phyloP scores from a whole-genome alignment of 1,284 basidiomycete species.

The Moesziomyces sp. region DNA sequence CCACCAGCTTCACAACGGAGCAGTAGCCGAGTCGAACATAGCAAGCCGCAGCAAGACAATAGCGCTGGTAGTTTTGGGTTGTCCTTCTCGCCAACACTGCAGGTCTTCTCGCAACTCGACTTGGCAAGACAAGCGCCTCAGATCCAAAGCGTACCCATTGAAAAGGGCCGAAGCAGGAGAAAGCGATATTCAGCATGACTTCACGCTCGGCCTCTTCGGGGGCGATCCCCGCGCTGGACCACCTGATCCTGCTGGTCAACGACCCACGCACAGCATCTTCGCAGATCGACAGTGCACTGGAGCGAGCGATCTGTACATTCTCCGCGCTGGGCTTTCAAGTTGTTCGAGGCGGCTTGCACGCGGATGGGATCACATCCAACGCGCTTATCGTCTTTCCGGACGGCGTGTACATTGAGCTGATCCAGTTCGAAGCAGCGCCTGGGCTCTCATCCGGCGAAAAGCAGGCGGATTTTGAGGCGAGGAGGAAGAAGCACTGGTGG shows the following conservation, averaged over 20 bases:
- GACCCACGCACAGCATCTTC: conserved; percentile 22
- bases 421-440: conserved; percentile 41
- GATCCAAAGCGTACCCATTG: too few relatives aligned
- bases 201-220: conserved; percentile 4
- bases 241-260: conserved; percentile 49
- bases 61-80: too few relatives aligned
- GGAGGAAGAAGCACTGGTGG: conserved; percentile 52
- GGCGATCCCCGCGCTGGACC: conserved; percentile 48
- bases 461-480: conserved; percentile 25
- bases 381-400: conserved; percentile 53
- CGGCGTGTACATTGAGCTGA: conserved; percentile 56
- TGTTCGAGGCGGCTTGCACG: conserved; percentile 45
- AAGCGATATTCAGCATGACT: conserved; percentile 1
- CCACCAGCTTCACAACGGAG: too few relatives aligned
- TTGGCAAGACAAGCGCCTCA: too few relatives aligned
- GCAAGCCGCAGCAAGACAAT: too few relatives aligned
- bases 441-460: conserved; percentile 19
- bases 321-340: conserved; percentile 52
- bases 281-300: conserved; percentile 20
- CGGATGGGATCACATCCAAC: conserved; percentile 51
- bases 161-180: too few relatives aligned
- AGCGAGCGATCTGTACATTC: conserved; percentile 37
- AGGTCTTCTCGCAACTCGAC: too few relatives aligned
- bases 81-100: too few relatives aligned
- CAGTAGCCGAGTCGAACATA: too few relatives aligned